phyloP scores from a whole-genome alignment of 2,329 filamentous ascomycete genomes.

The Decorospora gaudefroyi region DNA sequence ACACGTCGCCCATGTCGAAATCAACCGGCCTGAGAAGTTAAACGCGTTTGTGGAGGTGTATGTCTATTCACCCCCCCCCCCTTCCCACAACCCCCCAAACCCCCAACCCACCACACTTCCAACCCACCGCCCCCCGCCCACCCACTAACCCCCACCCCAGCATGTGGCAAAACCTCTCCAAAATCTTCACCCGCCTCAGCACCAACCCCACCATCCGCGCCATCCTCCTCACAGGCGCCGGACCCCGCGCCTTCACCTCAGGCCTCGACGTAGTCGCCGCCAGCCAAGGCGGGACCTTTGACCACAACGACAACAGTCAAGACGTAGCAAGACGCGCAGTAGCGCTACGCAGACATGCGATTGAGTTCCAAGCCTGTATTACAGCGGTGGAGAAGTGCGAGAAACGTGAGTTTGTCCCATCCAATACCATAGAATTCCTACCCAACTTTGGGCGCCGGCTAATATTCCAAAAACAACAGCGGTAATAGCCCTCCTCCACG shows the following conservation, averaged over 20 bases:
- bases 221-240: slow-evolving; percentile 79
- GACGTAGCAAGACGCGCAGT: too few relatives aligned
- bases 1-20: slow-evolving; percentile 87
- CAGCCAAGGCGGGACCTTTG: slow-evolving; percentile 59
- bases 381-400: slow-evolving; percentile 79
- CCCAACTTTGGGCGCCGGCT: too few relatives aligned
- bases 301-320: slow-evolving; percentile 61
- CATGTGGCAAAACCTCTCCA: slow-evolving; percentile 83
- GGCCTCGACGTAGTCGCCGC: slow-evolving; percentile 81
- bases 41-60: slow-evolving; percentile 79
- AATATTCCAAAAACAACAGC: too few relatives aligned
- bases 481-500: slow-evolving; percentile 45
- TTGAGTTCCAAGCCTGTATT: slow-evolving; percentile 80
- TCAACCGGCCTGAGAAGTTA: slow-evolving; percentile 82
- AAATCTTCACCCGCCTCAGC: slow-evolving; percentile 73
- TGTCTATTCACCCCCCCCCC: neutral
- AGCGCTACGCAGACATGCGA: slow-evolving; percentile 67
- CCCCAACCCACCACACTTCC: too few relatives aligned
- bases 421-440: too few relatives aligned
- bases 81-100: neutral
- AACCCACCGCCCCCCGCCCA: too few relatives aligned
- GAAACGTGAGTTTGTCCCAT: too few relatives aligned
- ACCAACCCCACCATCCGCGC: slow-evolving; percentile 72
- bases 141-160: slow-evolving; percentile 42
- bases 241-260: slow-evolving; percentile 80